These are phyloP conservation scores for sunflower (Helianthus annuus) DNA, from an alignment of 129 eudicot genomes.

Conservation along the genomic window DNA sequence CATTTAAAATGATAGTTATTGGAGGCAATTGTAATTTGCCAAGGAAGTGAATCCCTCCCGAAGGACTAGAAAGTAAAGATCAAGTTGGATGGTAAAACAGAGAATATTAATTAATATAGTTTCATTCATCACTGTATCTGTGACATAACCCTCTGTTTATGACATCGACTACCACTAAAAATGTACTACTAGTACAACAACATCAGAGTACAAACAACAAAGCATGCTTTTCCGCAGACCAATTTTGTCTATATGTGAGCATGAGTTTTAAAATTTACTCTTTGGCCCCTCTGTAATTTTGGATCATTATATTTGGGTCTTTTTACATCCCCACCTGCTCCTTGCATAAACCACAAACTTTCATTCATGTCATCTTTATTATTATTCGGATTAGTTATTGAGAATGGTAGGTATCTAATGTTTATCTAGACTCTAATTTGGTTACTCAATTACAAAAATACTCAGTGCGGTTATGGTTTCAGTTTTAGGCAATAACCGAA, in stretches of 20 bases:
- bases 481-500: too few relatives aligned
- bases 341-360: neutral
- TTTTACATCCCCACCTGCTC: slow-evolving; percentile 20
- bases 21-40: too few relatives aligned
- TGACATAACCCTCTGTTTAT: slow-evolving; percentile 22
- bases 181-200: slow-evolving; percentile 34
- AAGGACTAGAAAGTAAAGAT: slow-evolving; percentile 21
- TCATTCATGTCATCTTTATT: neutral
- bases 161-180: slow-evolving; percentile 31
- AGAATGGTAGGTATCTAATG: neutral
- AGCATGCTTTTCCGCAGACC: slow-evolving; percentile 20
- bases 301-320: slow-evolving; percentile 26
- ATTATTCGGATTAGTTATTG: neutral
- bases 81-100: neutral
- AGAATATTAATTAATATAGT: neutral
- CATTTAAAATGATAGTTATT: too few relatives aligned
- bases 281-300: slow-evolving; percentile 22
- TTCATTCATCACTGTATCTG: neutral
- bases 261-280: slow-evolving; percentile 12
- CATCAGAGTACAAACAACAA: slow-evolving; percentile 21
- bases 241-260: slow-evolving; percentile 12
- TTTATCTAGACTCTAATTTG: neutral
- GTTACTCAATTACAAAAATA: neutral
- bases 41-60: neutral
- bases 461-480: too few relatives aligned